Base-by-base conservation (phyloP, 345 rosid genomes). In the Gossypium anomalum region DNA sequence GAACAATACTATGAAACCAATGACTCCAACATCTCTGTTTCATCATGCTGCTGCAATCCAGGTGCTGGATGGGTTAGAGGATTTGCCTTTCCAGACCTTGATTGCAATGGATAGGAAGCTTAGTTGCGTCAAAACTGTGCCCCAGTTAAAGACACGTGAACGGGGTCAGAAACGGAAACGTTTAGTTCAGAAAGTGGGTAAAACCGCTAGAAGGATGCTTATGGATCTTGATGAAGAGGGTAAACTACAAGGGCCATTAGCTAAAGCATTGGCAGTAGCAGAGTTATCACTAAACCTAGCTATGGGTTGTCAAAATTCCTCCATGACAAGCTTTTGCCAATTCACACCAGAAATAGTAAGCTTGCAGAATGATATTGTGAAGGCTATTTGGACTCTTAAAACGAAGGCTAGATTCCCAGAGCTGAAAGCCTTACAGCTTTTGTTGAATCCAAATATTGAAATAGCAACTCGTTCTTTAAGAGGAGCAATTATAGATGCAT, bases 51-150 rank as follows among this genome's bases (percentile, higher is more conserved):
- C 87, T 70, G 88, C 83, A 23, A 23, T 70, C 56, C 83, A 82
- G 71, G 57, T 89, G 58, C 77, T 94, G 75, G 77, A 79, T 51
- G 81, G 81, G 78, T 88, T 94, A 44, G 85, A 84, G 73, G 83
- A 80, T 25, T 86, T 91, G 75, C 85, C 95, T 55, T 52, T 77
- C 19, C 81, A 80, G 48, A 78, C 90, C 52, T 70, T 94, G 75
- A 55, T 70, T 80, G 90, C 97, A 25, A 94, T 92, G 95, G 79
- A 63, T 60, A 87, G 90, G 86, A 90, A 87, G 78, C 93, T 94
- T 74, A 82, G 84, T 77, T 85, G 86, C 62, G 61, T 75, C 17
- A 81, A 80, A 52, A 78, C 66, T 11, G 48, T 81, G 56, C 93
- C 90, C 47, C 76, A 41, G 23, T 52, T 90, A 67, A 69, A 62